Conservation (phyloP, 192 early-diverging fungal genomes). For the Umbelopsis sp. region DNA sequence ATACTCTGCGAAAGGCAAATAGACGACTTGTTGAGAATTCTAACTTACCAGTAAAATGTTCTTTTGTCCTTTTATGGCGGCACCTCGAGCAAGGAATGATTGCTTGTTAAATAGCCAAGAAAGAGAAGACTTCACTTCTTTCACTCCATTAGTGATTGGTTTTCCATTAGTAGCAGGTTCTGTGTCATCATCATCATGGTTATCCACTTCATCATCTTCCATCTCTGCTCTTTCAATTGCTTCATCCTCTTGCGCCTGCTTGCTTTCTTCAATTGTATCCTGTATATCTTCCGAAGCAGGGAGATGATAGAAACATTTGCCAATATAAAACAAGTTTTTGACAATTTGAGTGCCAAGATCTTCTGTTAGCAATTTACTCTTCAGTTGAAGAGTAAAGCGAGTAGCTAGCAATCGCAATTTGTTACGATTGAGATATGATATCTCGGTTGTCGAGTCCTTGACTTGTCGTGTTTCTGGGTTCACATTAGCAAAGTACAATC, state of each 20-base stretch:
- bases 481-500: conserved; percentile 74
- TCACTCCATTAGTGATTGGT: conserved; percentile 16
- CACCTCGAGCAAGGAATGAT: conserved; percentile 67
- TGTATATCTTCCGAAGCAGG: conserved; percentile 37
- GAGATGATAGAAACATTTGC: conserved; percentile 68
- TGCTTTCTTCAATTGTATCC: conserved; percentile 31
- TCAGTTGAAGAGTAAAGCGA: conserved; percentile 65
- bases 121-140: conserved; percentile 46
- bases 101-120: conserved; percentile 63
- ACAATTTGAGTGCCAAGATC: conserved; percentile 89
- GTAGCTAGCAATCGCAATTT: conserved; percentile 57
- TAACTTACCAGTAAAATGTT: conserved; percentile 47
- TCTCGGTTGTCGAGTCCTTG: conserved; percentile 27
- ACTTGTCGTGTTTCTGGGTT: conserved; percentile 53
- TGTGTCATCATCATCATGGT: conserved; percentile 19
- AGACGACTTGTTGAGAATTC: not conserved
- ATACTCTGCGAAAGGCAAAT: conserved; percentile 9
- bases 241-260: conserved; percentile 48
- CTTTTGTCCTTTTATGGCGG: conserved; percentile 43
- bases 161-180: not conserved
- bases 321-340: conserved; percentile 94
- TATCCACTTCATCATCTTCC: conserved; percentile 34
- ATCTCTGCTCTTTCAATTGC: conserved; percentile 39
- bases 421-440: conserved; percentile 39
- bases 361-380: conserved; percentile 62